Percentiles rank a stretch among this genome's conserved stretches.
phyloP scores from a whole-genome alignment of 139 green algal genomes.

The Micractinium conductrix region DNA sequence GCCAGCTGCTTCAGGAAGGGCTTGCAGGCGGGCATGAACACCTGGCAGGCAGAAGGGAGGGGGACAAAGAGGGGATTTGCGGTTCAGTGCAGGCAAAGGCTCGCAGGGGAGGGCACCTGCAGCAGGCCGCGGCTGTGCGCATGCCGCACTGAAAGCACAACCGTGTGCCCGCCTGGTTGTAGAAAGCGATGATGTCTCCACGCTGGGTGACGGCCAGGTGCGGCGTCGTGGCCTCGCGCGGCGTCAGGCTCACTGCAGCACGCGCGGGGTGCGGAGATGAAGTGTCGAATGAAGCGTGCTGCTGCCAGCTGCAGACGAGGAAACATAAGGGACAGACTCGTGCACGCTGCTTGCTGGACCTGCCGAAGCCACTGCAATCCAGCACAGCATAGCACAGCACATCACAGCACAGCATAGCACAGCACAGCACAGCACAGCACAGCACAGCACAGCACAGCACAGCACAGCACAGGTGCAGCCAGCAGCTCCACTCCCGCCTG shows the following conservation, averaged over 20 bases:
- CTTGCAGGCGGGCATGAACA: constrained; percentile 58
- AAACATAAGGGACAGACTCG: no score
- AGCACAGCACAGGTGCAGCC: neutral
- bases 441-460: neutral
- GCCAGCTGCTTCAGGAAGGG: constrained; percentile 19
- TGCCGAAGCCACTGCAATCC: neutral
- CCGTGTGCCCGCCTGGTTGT: constrained; percentile 76
- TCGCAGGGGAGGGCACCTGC: neutral
- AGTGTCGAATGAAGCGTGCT: no score
- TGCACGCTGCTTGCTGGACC: no score
- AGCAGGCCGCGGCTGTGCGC: neutral
- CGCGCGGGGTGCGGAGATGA: no score
- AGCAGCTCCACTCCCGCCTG: no score
- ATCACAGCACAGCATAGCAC: neutral
- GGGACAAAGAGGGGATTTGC: neutral
- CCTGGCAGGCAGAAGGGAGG: constrained; percentile 15
- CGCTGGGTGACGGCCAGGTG: neutral
- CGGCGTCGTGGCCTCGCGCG: constrained; percentile 33
- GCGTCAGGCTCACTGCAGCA: constrained; percentile 66
- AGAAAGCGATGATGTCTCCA: constrained; percentile 92
- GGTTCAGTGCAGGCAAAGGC: neutral
- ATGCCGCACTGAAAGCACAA: neutral
- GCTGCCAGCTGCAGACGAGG: no score
- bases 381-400: neutral
- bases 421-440: neutral